A percentile compares a stretch with the other conserved stretches of the same genome.
These are phyloP conservation scores for Spathaspora girioi DNA, from an alignment of 805 yeast genomes.

Conservation along the genomic window DNA sequence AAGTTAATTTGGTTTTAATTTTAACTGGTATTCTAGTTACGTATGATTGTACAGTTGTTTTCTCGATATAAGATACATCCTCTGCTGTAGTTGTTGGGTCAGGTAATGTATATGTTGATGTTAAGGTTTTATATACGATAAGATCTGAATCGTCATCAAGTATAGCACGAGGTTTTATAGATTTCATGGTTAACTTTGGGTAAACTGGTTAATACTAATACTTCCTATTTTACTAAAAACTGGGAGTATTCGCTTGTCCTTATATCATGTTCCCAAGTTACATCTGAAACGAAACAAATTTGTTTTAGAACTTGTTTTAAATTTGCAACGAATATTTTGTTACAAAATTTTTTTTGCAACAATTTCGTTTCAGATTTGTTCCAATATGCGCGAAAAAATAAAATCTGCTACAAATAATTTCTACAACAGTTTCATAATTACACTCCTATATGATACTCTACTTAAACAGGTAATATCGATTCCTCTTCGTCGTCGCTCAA, in stretches of 20 bases:
- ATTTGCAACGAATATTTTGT: background rate
- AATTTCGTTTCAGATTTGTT: background rate
- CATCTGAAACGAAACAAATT: background rate
- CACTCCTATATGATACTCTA: background rate
- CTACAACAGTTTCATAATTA: background rate
- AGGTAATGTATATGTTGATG: constrained; percentile 7
- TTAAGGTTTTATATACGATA: constrained; percentile 7
- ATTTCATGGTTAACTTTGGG: too few relatives aligned
- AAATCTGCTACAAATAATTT: background rate
- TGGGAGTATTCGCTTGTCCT: too few relatives aligned
- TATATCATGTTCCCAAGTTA: too few relatives aligned
- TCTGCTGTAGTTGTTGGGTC: background rate
- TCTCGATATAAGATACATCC: background rate
- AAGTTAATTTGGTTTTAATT: background rate
- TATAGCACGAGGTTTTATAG: background rate
- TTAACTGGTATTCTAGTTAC: background rate
- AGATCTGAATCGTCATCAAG: constrained; percentile 3
- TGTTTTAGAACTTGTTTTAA: background rate
- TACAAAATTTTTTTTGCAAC: background rate
- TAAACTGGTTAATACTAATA: too few relatives aligned
- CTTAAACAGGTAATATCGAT: constrained; percentile 1
- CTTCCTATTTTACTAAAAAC: too few relatives aligned
- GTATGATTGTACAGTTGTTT: background rate
- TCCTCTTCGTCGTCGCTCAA: background rate
- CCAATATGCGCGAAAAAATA: background rate